Evolutionary conservation across 164 flowering plant species (phyloP).

Genomic region (Kingdonia uniflora): DNA sequence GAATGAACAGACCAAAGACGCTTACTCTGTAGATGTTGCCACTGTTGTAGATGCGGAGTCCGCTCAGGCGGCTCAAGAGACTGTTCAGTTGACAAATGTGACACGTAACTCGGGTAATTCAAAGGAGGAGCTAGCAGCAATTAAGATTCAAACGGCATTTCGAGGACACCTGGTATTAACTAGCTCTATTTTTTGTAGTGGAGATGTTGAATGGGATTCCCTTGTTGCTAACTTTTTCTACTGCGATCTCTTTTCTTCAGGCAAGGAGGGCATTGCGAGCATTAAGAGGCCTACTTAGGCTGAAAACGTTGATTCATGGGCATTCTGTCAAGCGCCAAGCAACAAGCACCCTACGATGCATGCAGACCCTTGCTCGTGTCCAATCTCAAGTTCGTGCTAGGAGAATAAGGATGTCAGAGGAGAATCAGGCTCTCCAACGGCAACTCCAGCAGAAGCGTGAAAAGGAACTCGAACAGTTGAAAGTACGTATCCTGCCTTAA

Average conservation of each 20-base stretch:
- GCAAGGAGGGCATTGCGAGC: conserved; percentile 62
- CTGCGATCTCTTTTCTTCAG: conserved; percentile 15
- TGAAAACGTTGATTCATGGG: conserved; percentile 49
- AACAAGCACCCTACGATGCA: conserved; percentile 40
- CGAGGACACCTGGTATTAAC: conserved; percentile 68
- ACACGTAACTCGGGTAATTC: conserved; percentile 51
- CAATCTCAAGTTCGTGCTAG: conserved; percentile 64
- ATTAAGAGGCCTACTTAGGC: conserved; percentile 58
- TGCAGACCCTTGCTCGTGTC: conserved; percentile 69
- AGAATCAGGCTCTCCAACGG: conserved; percentile 55
- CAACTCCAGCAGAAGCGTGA: conserved; percentile 51
- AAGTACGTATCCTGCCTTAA: background rate
- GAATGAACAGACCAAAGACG: conserved; percentile 64
- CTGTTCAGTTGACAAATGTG: conserved; percentile 41
- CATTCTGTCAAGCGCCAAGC: conserved; percentile 57
- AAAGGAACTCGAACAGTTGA: conserved; percentile 44
- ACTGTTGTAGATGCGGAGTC: conserved; percentile 80
- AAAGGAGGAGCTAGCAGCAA: conserved; percentile 62
- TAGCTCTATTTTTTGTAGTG: no score
- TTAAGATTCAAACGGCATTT: conserved; percentile 73
- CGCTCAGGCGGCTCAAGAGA: conserved; percentile 67
- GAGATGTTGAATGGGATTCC: no score
- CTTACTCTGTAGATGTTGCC: conserved; percentile 65
- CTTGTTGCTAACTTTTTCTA: no score
- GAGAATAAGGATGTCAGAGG: conserved; percentile 66